Evolutionary conservation across 2,329 filamentous ascomycete genomes (phyloP), one percentile per base, ranked within the genome.

Genomic region (Hymenoscyphus fraxineus): DNA sequence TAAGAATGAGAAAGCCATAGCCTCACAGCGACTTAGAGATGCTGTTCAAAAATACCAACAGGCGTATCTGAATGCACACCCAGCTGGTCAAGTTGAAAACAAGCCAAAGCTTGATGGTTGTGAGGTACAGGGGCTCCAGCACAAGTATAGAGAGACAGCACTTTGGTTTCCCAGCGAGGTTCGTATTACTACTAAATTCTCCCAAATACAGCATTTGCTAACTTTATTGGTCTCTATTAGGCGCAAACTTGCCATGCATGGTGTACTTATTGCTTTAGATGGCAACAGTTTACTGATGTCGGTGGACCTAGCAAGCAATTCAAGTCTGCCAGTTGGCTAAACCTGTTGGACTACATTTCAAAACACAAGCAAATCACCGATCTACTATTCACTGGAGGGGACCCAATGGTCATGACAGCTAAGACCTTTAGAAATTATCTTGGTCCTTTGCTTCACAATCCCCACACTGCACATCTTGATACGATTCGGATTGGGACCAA

Each of bases 201-300:
- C n/a, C 10, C 41, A 31, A 41, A 10, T 39, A 19, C 27, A 22
- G 19, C 12, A 56, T 38, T 35, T 57, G 38, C 35, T 39, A 16
- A 19, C 6, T 16, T 44, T 55, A 40, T 58, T 13, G 2, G 58
- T 19, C 38, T 31, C 9, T n/a, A 4, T n/a, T 31, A 65, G 64
- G 60, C 54, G 9, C 64, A 65, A 65, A 60, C 57, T 16, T 65
- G 64, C n/a, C 64, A 65, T 32, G 13, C 64, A 1, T 62, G 9
- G 22, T 65, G 64, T 47, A 58, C 57, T 16, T 65, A 65, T 31
- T 65, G 64, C 44, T 65, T 65, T 32, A 60, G 64, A 6, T 65
- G 64, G 64, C 16, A 39, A 15, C 64, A 65, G 41, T 65, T 65
- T 22, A 41, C 57, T 13, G 12, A 27, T 22, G 64, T 63, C 27